A percentile compares a stretch with the other conserved stretches of the same genome.
Evolutionary conservation across 75 land plant species (phyloP).

Genomic region (Sequoiadendron giganteum): DNA sequence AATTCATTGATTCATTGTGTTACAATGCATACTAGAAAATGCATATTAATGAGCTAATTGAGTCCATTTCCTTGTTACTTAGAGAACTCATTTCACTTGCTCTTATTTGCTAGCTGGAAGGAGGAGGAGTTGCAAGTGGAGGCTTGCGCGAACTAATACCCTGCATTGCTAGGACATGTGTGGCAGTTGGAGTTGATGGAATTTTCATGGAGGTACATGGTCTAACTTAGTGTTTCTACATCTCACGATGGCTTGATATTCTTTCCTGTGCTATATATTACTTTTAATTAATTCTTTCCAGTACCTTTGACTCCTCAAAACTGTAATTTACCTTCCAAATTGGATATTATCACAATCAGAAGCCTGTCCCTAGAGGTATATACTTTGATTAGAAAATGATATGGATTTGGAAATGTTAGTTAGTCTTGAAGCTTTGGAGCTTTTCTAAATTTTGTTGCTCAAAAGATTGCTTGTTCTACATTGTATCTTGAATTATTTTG

Average conservation of each 20-base stretch:
- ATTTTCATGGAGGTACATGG: constrained; percentile 94
- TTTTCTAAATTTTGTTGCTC: not conserved
- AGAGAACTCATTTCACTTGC: not conserved
- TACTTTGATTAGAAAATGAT: not conserved
- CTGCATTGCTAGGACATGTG: constrained; percentile 92
- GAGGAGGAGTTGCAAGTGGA: constrained; percentile 98
- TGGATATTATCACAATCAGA: not conserved
- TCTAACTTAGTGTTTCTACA: not conserved
- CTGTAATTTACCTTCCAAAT: not conserved
- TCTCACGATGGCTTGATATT: not conserved
- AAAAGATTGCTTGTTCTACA: not conserved
- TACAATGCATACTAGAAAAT: not conserved
- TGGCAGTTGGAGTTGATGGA: constrained; percentile 99
- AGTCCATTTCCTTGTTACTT: not conserved
- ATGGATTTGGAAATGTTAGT: not conserved
- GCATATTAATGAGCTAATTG: not conserved
- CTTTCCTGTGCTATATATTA: not conserved
- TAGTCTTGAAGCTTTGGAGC: not conserved
- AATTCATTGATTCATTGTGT: not conserved
- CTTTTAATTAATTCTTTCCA: not conserved
- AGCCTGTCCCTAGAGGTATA: not conserved
- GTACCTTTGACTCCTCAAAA: not conserved
- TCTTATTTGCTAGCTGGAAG: constrained; percentile 60
- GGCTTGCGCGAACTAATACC: constrained; percentile 95
- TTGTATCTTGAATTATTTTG: not conserved